phyloP scores from a whole-genome alignment of 73 alveolate species.

The Blepharisma stoltei region DNA sequence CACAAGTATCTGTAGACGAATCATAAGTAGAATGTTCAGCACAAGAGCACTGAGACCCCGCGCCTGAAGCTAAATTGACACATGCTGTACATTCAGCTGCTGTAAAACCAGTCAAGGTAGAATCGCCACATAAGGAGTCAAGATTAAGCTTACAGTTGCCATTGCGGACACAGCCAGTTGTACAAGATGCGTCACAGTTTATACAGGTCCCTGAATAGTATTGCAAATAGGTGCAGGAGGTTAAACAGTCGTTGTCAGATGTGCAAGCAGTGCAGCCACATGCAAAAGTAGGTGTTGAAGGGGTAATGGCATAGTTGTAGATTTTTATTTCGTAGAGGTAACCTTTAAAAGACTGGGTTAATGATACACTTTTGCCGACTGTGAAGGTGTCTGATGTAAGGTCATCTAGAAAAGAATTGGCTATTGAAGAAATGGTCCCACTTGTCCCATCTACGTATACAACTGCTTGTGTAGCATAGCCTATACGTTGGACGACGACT shows the following conservation, averaged over 20 bases:
- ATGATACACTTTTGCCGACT: background rate
- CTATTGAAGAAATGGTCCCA: constrained; percentile 2
- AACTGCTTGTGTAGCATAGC: background rate
- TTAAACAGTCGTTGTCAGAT: background rate
- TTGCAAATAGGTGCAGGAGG: background rate
- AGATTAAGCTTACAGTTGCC: background rate
- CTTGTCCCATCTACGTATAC: background rate
- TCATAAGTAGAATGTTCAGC: background rate
- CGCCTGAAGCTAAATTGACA: background rate
- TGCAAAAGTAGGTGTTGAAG: background rate
- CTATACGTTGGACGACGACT: background rate
- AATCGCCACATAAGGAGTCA: background rate
- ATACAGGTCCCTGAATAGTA: background rate
- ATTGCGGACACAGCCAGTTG: constrained; percentile 5
- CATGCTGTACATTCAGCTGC: constrained; percentile 2
- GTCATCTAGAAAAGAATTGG: constrained; percentile 16
- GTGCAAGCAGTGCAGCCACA: constrained; percentile 21
- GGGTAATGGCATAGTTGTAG: background rate
- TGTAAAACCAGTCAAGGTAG: background rate
- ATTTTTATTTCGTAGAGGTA: background rate
- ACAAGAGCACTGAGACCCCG: constrained; percentile 2
- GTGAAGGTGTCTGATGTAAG: background rate
- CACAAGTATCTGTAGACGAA: background rate
- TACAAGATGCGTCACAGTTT: constrained; percentile 1
- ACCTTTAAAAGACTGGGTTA: background rate